Evolutionary conservation across 345 rosid genomes (phyloP), one percentile per base, ranked within the genome.

Genomic region (Brassica cretica): DNA sequence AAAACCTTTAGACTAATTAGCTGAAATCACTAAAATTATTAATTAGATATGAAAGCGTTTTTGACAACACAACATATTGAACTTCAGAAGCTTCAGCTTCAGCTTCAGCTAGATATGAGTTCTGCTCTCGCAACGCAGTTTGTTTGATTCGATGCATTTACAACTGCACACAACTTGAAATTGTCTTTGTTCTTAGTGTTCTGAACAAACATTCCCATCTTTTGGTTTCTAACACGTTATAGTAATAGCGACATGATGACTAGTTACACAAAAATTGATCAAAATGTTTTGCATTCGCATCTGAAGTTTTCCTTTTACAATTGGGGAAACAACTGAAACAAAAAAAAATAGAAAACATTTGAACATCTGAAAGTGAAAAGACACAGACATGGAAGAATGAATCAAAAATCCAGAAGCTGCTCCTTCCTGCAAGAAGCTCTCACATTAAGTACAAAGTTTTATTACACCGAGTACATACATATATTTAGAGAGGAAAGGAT

Each of bases 91-190:
- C 82, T 78, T 71, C 69, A 77, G 71, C 62, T 78, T 49, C 27
- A 62, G 56, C 82, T 78, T 71, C 69, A 77, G 71, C 62, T 78
- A 53, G 78, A 84, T 72, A 78, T 84, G 84, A 46, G 61, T 69
- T 78, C 73, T 49, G 82, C 81, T 63, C 79, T 81, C 6, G 79
- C 81, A 33, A 76, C 4, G 30, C 63, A 32, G 72, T 62, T 62
- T 10, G 32, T 49, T 72, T 44, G 37, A 19, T 65, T 10, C 46
- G 10, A 72, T 72, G 72, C 33, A 37, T n/a, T 53, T 53, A 61
- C 32, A 70, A 27, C 18, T 78, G 59, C 60, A 41, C 35, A 41
- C 24, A 58, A 19, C 10, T 21, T 58, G 62, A 5, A 19, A 8
- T 19, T 33, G 49, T 15, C 72, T 67, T 37, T 78, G 66, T 70